Conservation (phyloP, 2,329 filamentous ascomycete genomes). For the Epichloe sp. region DNA sequence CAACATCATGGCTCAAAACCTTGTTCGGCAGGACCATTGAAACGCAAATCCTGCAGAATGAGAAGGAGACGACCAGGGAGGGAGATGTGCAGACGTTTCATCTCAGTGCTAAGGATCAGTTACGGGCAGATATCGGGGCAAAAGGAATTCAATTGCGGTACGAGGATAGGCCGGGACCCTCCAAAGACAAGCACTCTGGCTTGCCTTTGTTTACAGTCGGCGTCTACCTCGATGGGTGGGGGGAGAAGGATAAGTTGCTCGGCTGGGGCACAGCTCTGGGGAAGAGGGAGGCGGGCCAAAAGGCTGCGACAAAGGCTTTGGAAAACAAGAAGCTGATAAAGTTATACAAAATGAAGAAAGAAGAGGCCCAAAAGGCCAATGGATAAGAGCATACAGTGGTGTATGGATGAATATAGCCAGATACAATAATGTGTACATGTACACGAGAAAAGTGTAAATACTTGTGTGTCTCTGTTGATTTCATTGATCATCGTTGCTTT, state of each 20-base stretch:
- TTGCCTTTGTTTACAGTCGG: conserved; percentile 49
- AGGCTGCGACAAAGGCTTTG: conserved; percentile 51
- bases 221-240: conserved; percentile 55
- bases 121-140: conserved; percentile 31
- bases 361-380: background rate
- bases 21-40: conserved; percentile 59
- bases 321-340: conserved; percentile 52
- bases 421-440: background rate
- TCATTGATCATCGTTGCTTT: background rate
- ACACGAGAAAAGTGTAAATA: background rate
- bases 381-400: background rate
- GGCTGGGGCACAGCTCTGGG: conserved; percentile 50
- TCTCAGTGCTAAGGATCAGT: conserved; percentile 17
- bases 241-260: conserved; percentile 47
- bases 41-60: conserved; percentile 32
- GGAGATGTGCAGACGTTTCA: background rate
- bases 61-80: conserved; percentile 1
- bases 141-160: conserved; percentile 50
- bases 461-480: background rate
- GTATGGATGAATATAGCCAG: background rate
- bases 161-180: conserved; percentile 37
- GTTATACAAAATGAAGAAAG: conserved; percentile 33
- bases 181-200: conserved; percentile 39
- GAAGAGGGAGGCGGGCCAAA: conserved; percentile 57
- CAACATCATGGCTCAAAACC: conserved; percentile 57